Evolutionary conservation across 2,329 filamentous ascomycete species (phyloP).

Genomic region (Colletotrichum melonis): DNA sequence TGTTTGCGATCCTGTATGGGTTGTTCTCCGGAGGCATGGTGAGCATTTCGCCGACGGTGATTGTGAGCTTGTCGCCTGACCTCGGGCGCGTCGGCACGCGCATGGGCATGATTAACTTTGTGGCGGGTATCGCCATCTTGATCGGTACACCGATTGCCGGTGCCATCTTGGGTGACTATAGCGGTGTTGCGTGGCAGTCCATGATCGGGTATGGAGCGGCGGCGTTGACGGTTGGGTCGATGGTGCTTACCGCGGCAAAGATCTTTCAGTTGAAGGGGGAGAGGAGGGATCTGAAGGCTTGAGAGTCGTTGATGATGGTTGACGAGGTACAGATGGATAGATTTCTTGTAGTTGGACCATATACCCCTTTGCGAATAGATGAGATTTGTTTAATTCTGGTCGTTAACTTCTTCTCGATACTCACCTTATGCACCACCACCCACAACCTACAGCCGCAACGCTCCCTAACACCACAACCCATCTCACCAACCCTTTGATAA

Average conservation of each 20-base stretch:
- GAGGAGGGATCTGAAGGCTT: neutral
- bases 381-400: neutral
- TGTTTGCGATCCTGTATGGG: constrained; percentile 58
- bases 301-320: no score
- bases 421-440: neutral
- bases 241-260: constrained; percentile 25
- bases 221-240: constrained; percentile 22
- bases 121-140: constrained; percentile 58
- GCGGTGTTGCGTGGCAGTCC: constrained; percentile 25
- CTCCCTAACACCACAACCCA: neutral
- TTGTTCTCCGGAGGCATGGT: constrained; percentile 58
- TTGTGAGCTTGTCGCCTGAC: constrained; percentile 50
- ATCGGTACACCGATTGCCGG: constrained; percentile 58
- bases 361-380: neutral
- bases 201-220: constrained; percentile 34
- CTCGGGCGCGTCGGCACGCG: constrained; percentile 47
- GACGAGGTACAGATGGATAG: neutral
- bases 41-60: constrained; percentile 53
- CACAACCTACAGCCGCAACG: neutral
- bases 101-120: constrained; percentile 48
- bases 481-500: neutral
- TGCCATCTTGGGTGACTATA: constrained; percentile 34
- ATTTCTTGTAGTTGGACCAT: neutral
- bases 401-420: neutral
- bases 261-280: constrained; percentile 30